Evolutionary conservation across 2,329 filamentous ascomycete species (phyloP).

Genomic region (Colletotrichum eleusines): DNA sequence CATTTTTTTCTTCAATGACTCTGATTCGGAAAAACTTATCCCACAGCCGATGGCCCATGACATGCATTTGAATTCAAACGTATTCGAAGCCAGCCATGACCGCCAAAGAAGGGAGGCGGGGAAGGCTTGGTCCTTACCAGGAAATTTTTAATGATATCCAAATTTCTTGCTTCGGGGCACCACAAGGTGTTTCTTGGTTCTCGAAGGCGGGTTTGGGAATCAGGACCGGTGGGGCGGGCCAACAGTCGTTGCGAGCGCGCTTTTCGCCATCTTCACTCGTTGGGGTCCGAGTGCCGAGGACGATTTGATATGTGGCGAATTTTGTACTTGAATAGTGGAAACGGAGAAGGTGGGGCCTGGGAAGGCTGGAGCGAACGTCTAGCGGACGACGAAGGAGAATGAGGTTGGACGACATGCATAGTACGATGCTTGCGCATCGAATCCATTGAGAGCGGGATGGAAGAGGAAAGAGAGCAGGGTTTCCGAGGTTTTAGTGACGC

Average conservation of each 20-base stretch:
- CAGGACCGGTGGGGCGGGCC: slow-evolving; percentile 16
- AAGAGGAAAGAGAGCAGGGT: neutral
- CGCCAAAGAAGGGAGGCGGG: slow-evolving; percentile 20
- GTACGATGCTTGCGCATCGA: neutral
- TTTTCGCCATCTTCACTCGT: slow-evolving; percentile 22
- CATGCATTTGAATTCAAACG: slow-evolving; percentile 28
- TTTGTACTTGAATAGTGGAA: slow-evolving; percentile 15
- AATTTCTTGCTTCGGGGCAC: slow-evolving; percentile 37
- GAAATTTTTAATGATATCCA: slow-evolving; percentile 43
- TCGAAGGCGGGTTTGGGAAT: slow-evolving; percentile 32
- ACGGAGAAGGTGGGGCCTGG: neutral
- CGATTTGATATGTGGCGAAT: slow-evolving; percentile 27
- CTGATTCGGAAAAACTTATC: slow-evolving; percentile 10
- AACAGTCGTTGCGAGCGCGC: slow-evolving; percentile 29
- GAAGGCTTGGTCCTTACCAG: slow-evolving; percentile 20
- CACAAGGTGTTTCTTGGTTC: slow-evolving; percentile 37
- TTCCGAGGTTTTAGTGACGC: slow-evolving; percentile 22
- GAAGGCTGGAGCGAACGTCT: slow-evolving; percentile 3
- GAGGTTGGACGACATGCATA: slow-evolving; percentile 20
- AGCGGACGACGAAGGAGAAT: slow-evolving; percentile 17
- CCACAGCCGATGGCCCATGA: slow-evolving; percentile 14
- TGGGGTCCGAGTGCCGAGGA: slow-evolving; percentile 25
- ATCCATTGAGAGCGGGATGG: neutral
- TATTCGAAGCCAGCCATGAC: slow-evolving; percentile 20
- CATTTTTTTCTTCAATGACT: slow-evolving; percentile 27